These are phyloP conservation scores for Shiraia bambusicola DNA, from an alignment of 2,329 filamentous ascomycete species.

Conservation along the genomic window DNA sequence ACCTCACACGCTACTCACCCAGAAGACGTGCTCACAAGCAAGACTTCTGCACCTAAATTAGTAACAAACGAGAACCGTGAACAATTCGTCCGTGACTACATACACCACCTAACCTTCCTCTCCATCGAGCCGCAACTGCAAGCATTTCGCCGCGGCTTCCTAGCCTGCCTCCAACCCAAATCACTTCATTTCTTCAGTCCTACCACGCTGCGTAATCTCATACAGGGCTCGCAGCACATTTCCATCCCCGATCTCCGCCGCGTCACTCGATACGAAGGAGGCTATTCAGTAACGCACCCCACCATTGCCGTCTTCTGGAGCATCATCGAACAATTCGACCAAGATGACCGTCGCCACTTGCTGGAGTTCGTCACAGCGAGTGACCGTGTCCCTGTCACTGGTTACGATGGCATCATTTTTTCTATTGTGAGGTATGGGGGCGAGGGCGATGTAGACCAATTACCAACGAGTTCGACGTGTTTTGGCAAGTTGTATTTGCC, in stretches of 20 bases:
- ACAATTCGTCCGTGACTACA: constrained; percentile 80
- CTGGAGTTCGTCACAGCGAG: constrained; percentile 95
- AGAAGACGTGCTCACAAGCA: not conserved
- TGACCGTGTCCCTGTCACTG: constrained; percentile 85
- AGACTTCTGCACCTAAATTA: constrained; percentile 58
- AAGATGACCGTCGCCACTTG: constrained; percentile 71
- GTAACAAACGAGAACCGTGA: constrained; percentile 80
- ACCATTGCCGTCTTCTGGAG: constrained; percentile 82
- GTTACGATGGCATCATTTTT: constrained; percentile 79
- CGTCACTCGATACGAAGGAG: constrained; percentile 73
- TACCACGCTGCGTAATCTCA: constrained; percentile 67
- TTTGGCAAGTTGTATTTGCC: constrained; percentile 87
- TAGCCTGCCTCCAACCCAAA: constrained; percentile 68
- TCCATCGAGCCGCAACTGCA: constrained; percentile 75
- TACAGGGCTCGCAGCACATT: constrained; percentile 83
- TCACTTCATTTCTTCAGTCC: constrained; percentile 56
- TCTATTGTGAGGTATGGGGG: constrained; percentile 73
- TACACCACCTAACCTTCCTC: constrained; percentile 76
- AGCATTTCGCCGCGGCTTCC: constrained; percentile 81
- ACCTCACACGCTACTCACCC: not conserved
- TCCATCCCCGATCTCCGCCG: constrained; percentile 72
- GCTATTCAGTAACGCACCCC: constrained; percentile 69
- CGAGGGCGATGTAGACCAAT: constrained; percentile 51
- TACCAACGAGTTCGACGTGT: constrained; percentile 91
- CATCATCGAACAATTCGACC: constrained; percentile 68